Evolutionary conservation across 768 basidiomycete genomes (phyloP).

Genomic region (Aureoboletus auriporus): DNA sequence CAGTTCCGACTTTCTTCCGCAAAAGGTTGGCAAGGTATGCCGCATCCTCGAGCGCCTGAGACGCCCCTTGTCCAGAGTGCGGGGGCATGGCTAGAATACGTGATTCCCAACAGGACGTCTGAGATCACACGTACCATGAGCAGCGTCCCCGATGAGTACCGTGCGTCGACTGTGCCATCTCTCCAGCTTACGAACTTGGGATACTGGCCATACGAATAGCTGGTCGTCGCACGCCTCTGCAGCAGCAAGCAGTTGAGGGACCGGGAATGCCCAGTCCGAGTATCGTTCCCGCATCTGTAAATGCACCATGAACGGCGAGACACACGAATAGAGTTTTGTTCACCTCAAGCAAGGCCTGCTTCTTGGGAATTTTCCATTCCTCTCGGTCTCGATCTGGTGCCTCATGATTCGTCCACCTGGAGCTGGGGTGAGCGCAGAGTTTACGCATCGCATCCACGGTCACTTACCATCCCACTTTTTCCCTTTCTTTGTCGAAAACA

Average conservation of each 20-base stretch:
- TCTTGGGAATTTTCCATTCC: constrained; percentile 26
- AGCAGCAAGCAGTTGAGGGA: constrained; percentile 24
- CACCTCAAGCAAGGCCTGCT: constrained; percentile 19
- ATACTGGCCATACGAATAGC: constrained; percentile 28
- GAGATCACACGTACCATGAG: constrained; percentile 21
- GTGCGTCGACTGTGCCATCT: constrained; percentile 22
- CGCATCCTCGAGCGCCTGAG: constrained; percentile 29
- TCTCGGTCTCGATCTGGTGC: constrained; percentile 23
- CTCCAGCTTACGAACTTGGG: constrained; percentile 20
- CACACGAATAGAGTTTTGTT: background rate
- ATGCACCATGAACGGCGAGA: background rate
- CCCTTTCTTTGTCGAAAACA: constrained; percentile 22
- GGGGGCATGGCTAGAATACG: constrained; percentile 26
- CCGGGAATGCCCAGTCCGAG: constrained; percentile 25
- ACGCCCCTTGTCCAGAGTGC: constrained; percentile 30
- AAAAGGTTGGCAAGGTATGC: constrained; percentile 28
- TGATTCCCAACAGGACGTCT: background rate
- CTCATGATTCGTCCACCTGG: constrained; percentile 30
- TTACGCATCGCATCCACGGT: background rate
- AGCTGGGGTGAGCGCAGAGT: background rate
- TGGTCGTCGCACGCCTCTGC: constrained; percentile 12
- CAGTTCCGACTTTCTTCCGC: constrained; percentile 8
- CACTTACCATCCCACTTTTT: constrained; percentile 24
- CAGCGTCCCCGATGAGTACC: constrained; percentile 31
- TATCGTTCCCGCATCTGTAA: constrained; percentile 24